Conservation (phyloP, 2,329 filamentous ascomycete species). For the Talaromyces sp. region DNA sequence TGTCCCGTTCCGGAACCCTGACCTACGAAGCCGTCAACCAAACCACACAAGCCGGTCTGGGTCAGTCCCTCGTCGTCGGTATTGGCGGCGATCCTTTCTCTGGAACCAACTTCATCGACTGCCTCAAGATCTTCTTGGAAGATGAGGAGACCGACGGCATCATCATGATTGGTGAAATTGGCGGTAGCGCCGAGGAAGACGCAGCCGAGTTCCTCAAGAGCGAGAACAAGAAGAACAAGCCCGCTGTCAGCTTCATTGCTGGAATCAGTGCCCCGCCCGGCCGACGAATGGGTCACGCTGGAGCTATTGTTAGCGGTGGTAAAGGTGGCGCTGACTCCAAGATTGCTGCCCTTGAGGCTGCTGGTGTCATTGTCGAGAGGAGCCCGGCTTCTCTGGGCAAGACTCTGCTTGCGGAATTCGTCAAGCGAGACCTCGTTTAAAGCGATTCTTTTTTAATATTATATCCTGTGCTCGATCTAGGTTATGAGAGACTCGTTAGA, state of each 20-base stretch:
- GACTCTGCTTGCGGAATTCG: constrained; percentile 90
- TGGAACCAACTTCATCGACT: constrained; percentile 99
- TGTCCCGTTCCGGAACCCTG: constrained; percentile 94
- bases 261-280: constrained; percentile 96
- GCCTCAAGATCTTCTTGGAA: constrained; percentile 91
- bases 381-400: constrained; percentile 90
- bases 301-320: constrained; percentile 94
- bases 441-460: too few species aligned
- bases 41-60: constrained; percentile 93
- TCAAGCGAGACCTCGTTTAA: constrained; percentile 91
- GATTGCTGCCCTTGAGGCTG: constrained; percentile 88
- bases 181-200: constrained; percentile 95
- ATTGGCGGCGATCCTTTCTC: constrained; percentile 98
- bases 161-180: constrained; percentile 99
- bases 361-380: constrained; percentile 93
- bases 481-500: too few species aligned
- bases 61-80: constrained; percentile 95
- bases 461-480: background rate
- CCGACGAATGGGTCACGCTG: constrained; percentile 96
- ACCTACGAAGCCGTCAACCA: constrained; percentile 99
- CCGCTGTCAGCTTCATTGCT: constrained; percentile 95
- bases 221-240: constrained; percentile 91
- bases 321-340: constrained; percentile 98
- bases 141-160: constrained; percentile 97
- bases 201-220: constrained; percentile 92